Base-by-base conservation (phyloP, 2,329 filamentous ascomycete species). In the Fusarium verticillioides region DNA sequence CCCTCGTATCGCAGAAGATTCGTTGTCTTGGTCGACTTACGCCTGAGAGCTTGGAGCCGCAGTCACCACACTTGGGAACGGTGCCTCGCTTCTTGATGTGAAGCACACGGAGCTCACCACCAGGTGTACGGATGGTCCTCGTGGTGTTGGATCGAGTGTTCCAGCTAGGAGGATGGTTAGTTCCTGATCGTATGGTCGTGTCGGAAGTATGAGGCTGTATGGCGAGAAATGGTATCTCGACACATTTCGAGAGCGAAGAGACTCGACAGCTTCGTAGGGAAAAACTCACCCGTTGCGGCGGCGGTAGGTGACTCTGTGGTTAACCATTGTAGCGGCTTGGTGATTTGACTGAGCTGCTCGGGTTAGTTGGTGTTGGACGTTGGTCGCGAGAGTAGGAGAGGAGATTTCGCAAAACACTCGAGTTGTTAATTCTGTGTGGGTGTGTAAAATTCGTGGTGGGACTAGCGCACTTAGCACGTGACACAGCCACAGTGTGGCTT, bases 81-180 rank as follows among this genome's bases (percentile, higher is more conserved):
- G 95, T 97, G 81, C 95, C 96, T 86, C 92, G 94, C 94, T 99
- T 99, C 94, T 98, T 98, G 90, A 98, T 95, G 93, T 99, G 96
- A 81, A 98, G 93, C 84, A 97, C 92, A 85, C 96, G 92, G 83
- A 97, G 92, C 85, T 96, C 91, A 85, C 96, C 96, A 86, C 96
- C 97, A 79, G 97, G 96, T 79, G 96, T 99, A 91, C 96, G 96
- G 87, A 97, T 86, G 83, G 97, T 90, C 84, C 96, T 93, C 85
- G 96, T 96, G 87, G 95, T 94, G 93, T 99, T 98, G 86, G 94
- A 97, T 85, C 89, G 89, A 85, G 96, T 98, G 92, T 98, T 98
- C 94, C 98, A 99, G 84, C 94, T 96, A 83, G 39, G 40, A 71
- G 67, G 62, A 63, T 60, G 76, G 78, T 76, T 66, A 63, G 56